phyloP scores from a whole-genome alignment of 352 stramenopile species.

The Globisporangium uncinulatum region DNA sequence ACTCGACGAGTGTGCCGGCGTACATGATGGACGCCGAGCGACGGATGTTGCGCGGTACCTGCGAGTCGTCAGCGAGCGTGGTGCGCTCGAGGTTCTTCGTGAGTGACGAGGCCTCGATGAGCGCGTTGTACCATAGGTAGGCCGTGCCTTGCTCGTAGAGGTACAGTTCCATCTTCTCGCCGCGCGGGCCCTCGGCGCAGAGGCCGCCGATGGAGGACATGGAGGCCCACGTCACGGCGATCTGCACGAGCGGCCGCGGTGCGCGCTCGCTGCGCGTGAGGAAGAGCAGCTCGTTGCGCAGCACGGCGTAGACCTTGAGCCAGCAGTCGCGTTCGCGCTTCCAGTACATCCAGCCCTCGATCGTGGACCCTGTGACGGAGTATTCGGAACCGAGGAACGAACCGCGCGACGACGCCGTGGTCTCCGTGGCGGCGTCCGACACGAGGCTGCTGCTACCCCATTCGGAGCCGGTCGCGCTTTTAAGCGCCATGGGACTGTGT shows the following conservation, averaged over 20 bases:
- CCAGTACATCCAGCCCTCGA: conserved; percentile 79
- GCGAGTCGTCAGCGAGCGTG: conserved; percentile 21
- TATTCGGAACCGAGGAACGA: conserved; percentile 28
- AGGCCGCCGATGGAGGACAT: conserved; percentile 43
- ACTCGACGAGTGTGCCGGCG: conserved; percentile 62
- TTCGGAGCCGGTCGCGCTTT: conserved; percentile 10
- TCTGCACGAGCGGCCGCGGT: conserved; percentile 53
- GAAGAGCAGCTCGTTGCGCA: conserved; percentile 66
- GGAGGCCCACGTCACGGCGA: conserved; percentile 49
- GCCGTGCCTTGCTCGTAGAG: conserved; percentile 53
- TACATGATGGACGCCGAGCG: conserved; percentile 23
- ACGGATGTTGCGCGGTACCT: conserved; percentile 12
- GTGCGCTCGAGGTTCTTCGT: conserved; percentile 38
- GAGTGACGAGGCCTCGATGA: conserved; percentile 51
- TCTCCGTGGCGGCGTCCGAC: conserved; percentile 38
- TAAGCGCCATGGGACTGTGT: conserved; percentile 16
- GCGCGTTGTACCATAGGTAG: conserved; percentile 54
- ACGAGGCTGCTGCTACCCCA: conserved; percentile 28
- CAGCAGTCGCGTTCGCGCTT: conserved; percentile 52
- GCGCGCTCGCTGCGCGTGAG: conserved; percentile 39
- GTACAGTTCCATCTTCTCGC: conserved; percentile 74
- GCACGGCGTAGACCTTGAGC: conserved; percentile 71
- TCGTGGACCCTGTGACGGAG: conserved; percentile 7
- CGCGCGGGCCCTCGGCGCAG: conserved; percentile 36
- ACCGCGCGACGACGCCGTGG: conserved; percentile 21